phyloP scores from a whole-genome alignment of 805 yeast genomes.

The Blastobotrys robertii region DNA sequence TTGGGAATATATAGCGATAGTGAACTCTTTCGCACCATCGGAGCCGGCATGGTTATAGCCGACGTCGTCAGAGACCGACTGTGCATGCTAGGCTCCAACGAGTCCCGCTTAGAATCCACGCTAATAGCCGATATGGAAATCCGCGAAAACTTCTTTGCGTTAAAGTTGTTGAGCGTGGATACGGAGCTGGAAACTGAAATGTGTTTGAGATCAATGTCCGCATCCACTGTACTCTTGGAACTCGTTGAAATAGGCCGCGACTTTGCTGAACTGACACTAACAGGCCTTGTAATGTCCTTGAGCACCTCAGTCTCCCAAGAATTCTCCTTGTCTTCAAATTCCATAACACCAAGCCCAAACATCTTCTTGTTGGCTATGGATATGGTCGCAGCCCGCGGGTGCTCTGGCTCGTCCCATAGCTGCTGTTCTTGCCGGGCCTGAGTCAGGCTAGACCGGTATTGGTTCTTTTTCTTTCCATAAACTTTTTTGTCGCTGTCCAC shows the following conservation, averaged over 20 bases:
- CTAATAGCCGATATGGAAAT: too few species aligned
- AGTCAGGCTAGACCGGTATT: constrained; percentile 9
- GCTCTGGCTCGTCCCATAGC: constrained; percentile 12
- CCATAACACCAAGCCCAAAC: constrained; percentile 11
- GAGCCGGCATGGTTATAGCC: too few species aligned
- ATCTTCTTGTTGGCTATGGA: neutral
- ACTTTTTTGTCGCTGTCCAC: constrained; percentile 2
- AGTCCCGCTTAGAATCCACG: too few species aligned
- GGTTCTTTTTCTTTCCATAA: constrained; percentile 13
- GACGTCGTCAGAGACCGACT: too few species aligned
- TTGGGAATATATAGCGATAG: neutral
- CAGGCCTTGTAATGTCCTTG: constrained; percentile 4
- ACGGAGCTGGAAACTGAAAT: too few species aligned
- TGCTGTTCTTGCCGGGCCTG: constrained; percentile 11
- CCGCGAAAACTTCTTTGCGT: too few species aligned
- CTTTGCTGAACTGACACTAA: neutral
- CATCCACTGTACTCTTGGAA: neutral
- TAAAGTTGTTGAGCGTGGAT: too few species aligned
- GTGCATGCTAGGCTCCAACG: too few species aligned
- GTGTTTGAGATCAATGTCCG: too few species aligned
- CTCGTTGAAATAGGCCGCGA: neutral
- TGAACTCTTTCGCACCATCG: too few species aligned
- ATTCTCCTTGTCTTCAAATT: constrained; percentile 10
- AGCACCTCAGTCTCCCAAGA: constrained; percentile 14
- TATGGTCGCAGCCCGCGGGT: neutral